Conservation (phyloP, 2,329 filamentous ascomycete species). For the Aspergillaceae sp. region DNA sequence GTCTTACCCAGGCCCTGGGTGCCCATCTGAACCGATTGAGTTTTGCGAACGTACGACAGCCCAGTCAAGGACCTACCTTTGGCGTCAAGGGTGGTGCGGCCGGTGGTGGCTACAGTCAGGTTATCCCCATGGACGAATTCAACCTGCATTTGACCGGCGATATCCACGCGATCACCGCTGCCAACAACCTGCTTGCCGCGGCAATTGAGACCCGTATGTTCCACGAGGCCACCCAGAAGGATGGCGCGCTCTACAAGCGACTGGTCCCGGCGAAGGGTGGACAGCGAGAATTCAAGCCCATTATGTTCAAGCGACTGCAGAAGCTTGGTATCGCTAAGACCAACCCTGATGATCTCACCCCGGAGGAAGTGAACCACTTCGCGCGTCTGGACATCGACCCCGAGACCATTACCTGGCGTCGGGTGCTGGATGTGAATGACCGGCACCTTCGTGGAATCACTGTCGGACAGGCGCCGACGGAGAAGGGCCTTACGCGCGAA, state of each 20-base stretch:
- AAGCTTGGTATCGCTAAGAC: slow-evolving; percentile 96
- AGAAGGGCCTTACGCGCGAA: slow-evolving; percentile 78
- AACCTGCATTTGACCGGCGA: slow-evolving; percentile 96
- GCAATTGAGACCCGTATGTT: slow-evolving; percentile 98
- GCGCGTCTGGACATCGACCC: slow-evolving; percentile 95
- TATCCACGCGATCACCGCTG: slow-evolving; percentile 93
- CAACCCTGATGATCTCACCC: slow-evolving; percentile 78
- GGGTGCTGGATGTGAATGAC: slow-evolving; percentile 95
- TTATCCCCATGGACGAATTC: slow-evolving; percentile 99
- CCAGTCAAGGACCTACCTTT: slow-evolving; percentile 94
- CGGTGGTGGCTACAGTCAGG: slow-evolving; percentile 95
- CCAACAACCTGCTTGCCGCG: slow-evolving; percentile 92
- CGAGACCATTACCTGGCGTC: slow-evolving; percentile 92
- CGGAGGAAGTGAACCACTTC: slow-evolving; percentile 79
- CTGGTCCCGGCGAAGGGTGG: slow-evolving; percentile 86
- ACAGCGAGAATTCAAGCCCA: slow-evolving; percentile 72
- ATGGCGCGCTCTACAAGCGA: slow-evolving; percentile 75
- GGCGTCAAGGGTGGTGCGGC: slow-evolving; percentile 98
- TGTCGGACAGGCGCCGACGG: slow-evolving; percentile 77
- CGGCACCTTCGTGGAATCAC: slow-evolving; percentile 84
- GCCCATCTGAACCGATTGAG: slow-evolving; percentile 79
- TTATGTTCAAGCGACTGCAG: slow-evolving; percentile 89
- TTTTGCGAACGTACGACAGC: slow-evolving; percentile 95
- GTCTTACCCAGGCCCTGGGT: slow-evolving; percentile 83
- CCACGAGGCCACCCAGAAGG: slow-evolving; percentile 92